phyloP scores from a whole-genome alignment of 2,329 filamentous ascomycete genomes.

The Emmonsia crescens region DNA sequence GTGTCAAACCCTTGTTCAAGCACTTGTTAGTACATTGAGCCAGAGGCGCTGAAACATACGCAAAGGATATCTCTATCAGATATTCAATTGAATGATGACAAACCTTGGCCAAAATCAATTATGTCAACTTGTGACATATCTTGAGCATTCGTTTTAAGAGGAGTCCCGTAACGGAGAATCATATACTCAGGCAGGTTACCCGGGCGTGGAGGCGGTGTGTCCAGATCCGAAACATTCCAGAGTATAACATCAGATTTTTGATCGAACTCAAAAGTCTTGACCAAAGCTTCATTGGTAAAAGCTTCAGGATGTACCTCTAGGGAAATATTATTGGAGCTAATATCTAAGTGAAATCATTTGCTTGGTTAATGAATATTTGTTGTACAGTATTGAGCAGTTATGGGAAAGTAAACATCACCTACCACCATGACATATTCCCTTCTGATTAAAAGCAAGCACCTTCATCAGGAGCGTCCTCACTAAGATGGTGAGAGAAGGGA shows the following conservation, averaged over 20 bases:
- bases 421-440: conserved; percentile 11
- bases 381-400: neutral
- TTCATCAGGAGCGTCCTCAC: conserved; percentile 6
- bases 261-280: conserved; percentile 5
- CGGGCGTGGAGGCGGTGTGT: neutral
- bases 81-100: neutral
- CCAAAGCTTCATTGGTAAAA: conserved; percentile 1
- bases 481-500: conserved; percentile 1
- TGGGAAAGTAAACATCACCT: neutral
- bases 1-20: conserved; percentile 2
- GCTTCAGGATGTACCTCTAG: conserved; percentile 6
- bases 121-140: conserved; percentile 8
- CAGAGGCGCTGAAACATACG: neutral
- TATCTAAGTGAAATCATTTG: conserved; percentile 5
- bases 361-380: neutral
- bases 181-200: conserved; percentile 8
- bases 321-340: conserved; percentile 6
- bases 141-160: conserved; percentile 3
- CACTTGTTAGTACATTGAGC: neutral
- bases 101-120: conserved; percentile 11
- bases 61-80: neutral
- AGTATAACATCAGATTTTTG: neutral
- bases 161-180: neutral
- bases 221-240: neutral
- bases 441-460: conserved; percentile 6